Base-by-base conservation (phyloP, 768 basidiomycete genomes). In the Boletellus ananas region DNA sequence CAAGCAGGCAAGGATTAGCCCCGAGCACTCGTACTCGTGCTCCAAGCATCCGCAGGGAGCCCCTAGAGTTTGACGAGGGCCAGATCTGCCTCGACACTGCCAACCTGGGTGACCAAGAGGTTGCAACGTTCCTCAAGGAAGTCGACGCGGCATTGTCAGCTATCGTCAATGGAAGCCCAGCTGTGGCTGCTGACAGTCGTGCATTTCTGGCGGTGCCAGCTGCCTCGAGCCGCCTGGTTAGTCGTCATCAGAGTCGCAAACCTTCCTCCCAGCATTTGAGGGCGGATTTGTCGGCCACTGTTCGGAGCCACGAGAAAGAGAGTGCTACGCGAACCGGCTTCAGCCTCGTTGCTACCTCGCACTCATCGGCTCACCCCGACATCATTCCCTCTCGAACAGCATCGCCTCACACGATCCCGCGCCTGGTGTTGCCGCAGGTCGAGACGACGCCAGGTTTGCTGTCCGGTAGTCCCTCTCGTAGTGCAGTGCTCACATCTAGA, bases 31-130 rank as follows among this genome's bases (percentile, higher is more conserved):
- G 47, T 34, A 55, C 56, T 16, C 64, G 52, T 17, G 64, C 64
- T 33, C 52, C 64, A 35, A 66, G 64, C 54, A 48, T 65, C 35
- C 64, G 64, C 14, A 57, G 64, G 51, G 64, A 65, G 37, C 49
- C 58, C n/a, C 33, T 65, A 34, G 65, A 65, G 40, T 65, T 54
- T 45, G 65, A 65, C 17, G 64, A 67, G 6, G 65, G 46, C 9
- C 64, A 65, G 40, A 62, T 65, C 37, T 65, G 64, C 40, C 64
- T 65, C 33, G 64, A 65, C 52, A 65, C 64, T 3, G 65, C 64
- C 43, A 65, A 58, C 43, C 38, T 64, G 2, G 57, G 60, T 3
- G 64, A 67, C 39, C 64, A 65, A 50, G 64, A 65, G 52, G 56
- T 65, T 27, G 64, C 65, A 35, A 62, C 62, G 40, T 65, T 65